Evolutionary conservation across 768 basidiomycete genomes (phyloP), one percentile per base, ranked within the genome.

Genomic region (Strobilomyces echinocephalus): DNA sequence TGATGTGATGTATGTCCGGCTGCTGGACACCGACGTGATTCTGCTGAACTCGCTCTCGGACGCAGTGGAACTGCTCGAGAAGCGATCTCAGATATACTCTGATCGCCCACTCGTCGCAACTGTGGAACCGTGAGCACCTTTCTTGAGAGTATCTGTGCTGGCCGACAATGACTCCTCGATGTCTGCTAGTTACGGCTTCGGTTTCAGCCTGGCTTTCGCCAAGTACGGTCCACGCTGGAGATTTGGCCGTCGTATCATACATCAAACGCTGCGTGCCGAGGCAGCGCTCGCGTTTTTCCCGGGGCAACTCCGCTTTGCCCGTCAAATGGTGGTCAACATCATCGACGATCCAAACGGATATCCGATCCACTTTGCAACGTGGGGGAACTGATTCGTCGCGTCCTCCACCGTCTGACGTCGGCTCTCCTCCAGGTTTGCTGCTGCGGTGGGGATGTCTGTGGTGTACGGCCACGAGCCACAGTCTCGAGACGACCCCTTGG

Each of bases 361-460:
- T 18, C 5, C 43, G 4, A 42, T 28, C 28, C 52, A 59, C 41
- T 57, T 15, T 40, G 20, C 34, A 10, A 43, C 41, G 53, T 49
- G 36, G 21, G 53, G 2, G 3, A 30, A 39, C 14, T 11, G 4
- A 11, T 31, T 35, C 1, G 14, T 11, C 7, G n/a, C 9, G 41
- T 42, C 12, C 14, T 26, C 2, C 4, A n/a, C 12, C 24, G 41
- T 14, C 28, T 20, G 33, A 53, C 36, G 30, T 30, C 6, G 6
- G 30, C 10, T 2, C 24, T 11, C 16, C 8, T 3, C 30, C n/a
- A 72, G 74, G 39, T 59, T 66, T 30, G 59, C 73, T 11, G 64
- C 61, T 59, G 53, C 68, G 58, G 69, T 75, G 45, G 57, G 60
- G 1, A 51, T 65, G 39, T 49, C 43, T 18, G 30, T 14, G 9